Evolutionary conservation across 2,329 filamentous ascomycete genomes (phyloP).

Genomic region (Claviceps fusiformis): DNA sequence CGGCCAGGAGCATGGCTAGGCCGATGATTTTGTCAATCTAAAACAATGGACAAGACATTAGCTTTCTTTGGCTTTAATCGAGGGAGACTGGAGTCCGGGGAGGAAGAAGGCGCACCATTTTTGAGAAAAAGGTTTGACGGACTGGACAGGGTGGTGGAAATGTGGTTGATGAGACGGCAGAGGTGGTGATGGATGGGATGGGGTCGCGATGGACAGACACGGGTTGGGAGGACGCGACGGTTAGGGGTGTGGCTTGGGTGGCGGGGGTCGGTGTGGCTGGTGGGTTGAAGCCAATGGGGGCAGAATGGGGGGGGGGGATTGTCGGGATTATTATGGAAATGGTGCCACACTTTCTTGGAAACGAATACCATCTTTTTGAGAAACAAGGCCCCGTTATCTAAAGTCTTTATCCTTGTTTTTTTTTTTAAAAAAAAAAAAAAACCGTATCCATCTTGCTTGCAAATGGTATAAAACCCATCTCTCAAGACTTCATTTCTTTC

Average conservation of each 20-base stretch:
- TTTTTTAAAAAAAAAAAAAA: no score
- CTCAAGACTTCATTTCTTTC: no score
- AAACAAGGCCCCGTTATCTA: no score
- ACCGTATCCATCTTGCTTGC: no score
- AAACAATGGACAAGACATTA: not conserved
- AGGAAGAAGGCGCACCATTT: not conserved
- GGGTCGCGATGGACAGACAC: not conserved
- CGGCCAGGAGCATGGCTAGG: slow-evolving; percentile 55
- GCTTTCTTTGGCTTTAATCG: not conserved
- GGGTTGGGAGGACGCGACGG: not conserved
- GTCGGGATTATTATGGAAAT: no score
- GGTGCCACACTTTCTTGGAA: no score
- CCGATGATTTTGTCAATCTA: slow-evolving; percentile 80
- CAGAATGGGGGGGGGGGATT: no score
- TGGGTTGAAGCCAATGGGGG: not conserved
- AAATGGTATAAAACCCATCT: no score
- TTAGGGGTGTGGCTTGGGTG: not conserved
- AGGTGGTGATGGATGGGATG: not conserved
- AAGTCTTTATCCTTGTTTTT: no score
- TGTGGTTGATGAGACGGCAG: not conserved
- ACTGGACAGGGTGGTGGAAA: no score
- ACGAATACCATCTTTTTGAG: no score
- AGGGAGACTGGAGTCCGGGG: no score
- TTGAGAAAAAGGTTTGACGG: not conserved
- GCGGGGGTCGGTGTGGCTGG: not conserved